Percentiles rank a stretch among this genome's conserved stretches.
Evolutionary conservation across 192 early-diverging fungal species (phyloP).

Genomic region (Diversispora eburnea): DNA sequence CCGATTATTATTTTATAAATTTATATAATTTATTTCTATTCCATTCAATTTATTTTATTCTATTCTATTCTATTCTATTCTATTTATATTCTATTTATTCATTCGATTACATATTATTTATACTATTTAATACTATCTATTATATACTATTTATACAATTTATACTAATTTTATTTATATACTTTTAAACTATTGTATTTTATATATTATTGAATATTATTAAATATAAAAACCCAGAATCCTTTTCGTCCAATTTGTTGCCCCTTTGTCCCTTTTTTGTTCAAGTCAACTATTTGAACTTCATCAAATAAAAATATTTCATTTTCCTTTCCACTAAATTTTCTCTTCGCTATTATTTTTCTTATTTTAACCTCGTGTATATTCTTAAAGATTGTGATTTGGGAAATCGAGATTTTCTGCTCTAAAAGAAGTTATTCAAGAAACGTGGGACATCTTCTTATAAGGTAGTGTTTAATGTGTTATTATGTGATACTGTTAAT

Average conservation of each 20-base stretch:
- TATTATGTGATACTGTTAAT: background rate
- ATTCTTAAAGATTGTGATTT: background rate
- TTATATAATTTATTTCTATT: too few species aligned
- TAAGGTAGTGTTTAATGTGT: background rate
- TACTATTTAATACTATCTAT: too few species aligned
- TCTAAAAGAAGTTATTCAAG: constrained; percentile 16
- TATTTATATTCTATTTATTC: too few species aligned
- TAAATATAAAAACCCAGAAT: constrained; percentile 10
- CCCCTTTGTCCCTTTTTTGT: constrained; percentile 26
- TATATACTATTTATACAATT: too few species aligned
- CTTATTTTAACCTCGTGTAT: background rate
- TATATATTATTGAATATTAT: too few species aligned
- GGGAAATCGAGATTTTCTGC: background rate
- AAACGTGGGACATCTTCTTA: background rate
- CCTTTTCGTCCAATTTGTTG: constrained; percentile 29
- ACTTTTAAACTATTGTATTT: too few species aligned
- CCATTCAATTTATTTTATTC: too few species aligned
- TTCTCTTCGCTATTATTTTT: constrained; percentile 10
- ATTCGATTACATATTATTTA: too few species aligned
- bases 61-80: too few species aligned
- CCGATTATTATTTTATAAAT: too few species aligned
- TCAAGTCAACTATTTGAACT: constrained; percentile 24
- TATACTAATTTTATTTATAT: too few species aligned
- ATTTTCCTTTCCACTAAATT: background rate
- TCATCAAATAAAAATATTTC: background rate